Evolutionary conservation across 2,329 filamentous ascomycete genomes (phyloP), one percentile per base, ranked within the genome.

Genomic region (Neonectria punicea): DNA sequence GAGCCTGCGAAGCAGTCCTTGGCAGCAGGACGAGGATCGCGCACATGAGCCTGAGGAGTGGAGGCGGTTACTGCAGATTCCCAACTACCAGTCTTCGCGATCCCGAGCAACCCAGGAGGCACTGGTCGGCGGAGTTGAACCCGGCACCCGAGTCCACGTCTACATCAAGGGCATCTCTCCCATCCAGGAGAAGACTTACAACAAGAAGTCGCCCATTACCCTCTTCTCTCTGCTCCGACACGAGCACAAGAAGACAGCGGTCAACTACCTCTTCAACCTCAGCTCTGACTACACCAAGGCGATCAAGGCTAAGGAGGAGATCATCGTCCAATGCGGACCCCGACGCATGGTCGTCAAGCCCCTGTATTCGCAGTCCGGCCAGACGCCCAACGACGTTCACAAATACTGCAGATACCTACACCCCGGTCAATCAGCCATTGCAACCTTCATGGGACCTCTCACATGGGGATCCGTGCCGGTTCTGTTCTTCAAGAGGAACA

Each of bases 351-450:
- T 94, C 64, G 89, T 98, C 81, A 95, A 96, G 75, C 96, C 96
- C 11, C 84, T 98, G 50, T 98, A 95, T 84, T 98, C 94, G 0
- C 89, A 93, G 76, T 85, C 88, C n/a, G 95, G 94, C 61, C 93
- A 91, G 76, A 98, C 95, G 0, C 93, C 93, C 53, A 98, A 98
- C 82, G 92, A 99, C 76, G 94, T 99, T 14, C 94, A 98, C 86
- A 99, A 99, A 80, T 98, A 94, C 80, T 92, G 93, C 79, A 91
- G 95, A 32, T 99, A 89, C 82, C 82, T 98, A 6, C 94, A 98
- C 78, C 94, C 96, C 0, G 96, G 96, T 4, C 91, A 93, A 72
- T 95, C 93, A 9, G 93, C 93, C 4, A 91, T 98, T 25, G 96
- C 94, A 8, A 92, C 91, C 11, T 97, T 98, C 79, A 91, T 94